Evolutionary conservation across 495 filamentous ascomycete genomes (phyloP).

Genomic region (Penicillium salamii): DNA sequence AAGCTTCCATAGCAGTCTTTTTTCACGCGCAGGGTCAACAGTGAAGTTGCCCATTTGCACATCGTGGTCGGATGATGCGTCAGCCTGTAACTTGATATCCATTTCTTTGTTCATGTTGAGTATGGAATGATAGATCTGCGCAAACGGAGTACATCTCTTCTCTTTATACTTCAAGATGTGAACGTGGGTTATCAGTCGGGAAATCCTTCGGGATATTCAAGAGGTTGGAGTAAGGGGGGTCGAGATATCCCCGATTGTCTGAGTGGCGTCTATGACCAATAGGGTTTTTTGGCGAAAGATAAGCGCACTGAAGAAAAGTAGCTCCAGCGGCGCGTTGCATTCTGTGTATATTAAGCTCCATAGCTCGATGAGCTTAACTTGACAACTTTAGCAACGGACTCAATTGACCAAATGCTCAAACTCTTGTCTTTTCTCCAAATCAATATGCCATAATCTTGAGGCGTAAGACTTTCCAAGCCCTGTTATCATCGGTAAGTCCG

Average conservation of each 20-base stretch:
- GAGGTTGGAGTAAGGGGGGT: not conserved
- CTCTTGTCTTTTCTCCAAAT: too few species aligned
- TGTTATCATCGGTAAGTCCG: not conserved
- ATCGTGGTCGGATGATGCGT: constrained; percentile 8
- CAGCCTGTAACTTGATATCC: constrained; percentile 6
- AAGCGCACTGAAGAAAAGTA: not conserved
- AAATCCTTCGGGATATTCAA: constrained; percentile 12
- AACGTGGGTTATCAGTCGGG: constrained; percentile 6
- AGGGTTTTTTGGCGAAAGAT: not conserved
- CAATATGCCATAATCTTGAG: too few species aligned
- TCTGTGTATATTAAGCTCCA: not conserved
- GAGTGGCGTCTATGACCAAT: not conserved
- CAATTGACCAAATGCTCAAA: too few species aligned
- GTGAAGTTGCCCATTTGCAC: constrained; percentile 12
- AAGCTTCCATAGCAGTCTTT: constrained; percentile 11
- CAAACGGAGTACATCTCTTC: not conserved
- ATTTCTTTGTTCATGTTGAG: constrained; percentile 8
- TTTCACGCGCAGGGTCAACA: constrained; percentile 11
- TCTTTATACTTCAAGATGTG: not conserved
- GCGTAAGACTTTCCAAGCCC: too few species aligned
- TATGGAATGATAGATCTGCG: not conserved
- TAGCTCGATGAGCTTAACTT: too few species aligned
- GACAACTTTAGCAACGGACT: too few species aligned
- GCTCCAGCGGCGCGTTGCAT: too few species aligned
- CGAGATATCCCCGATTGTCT: constrained; percentile 4